Evolutionary conservation across 441 rosid genomes (phyloP).

Genomic region (Euphorbia schlechtendalii): DNA sequence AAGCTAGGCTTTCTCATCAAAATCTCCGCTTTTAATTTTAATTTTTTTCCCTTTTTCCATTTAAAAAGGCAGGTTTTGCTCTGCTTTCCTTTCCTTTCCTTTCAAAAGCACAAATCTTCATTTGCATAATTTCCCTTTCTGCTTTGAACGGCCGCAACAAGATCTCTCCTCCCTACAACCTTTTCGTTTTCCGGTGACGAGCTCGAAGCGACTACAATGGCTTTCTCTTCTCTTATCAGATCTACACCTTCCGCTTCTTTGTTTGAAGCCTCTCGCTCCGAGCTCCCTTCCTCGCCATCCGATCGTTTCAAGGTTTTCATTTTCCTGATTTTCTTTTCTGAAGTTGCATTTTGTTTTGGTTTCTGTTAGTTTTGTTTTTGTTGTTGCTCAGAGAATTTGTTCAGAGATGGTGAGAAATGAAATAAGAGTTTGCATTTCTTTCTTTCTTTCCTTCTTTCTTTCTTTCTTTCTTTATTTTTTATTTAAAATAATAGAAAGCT

Average conservation of each 20-base stretch:
- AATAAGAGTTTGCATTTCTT: no score
- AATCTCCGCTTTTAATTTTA: conserved; percentile 23
- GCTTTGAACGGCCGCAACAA: conserved; percentile 29
- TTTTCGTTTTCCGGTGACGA: conserved; percentile 20
- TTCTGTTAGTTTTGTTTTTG: background rate
- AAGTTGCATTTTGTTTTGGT: background rate
- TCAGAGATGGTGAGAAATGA: background rate
- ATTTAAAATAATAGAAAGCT: background rate
- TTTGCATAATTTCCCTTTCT: conserved; percentile 12
- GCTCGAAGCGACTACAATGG: conserved; percentile 33
- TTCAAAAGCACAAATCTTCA: background rate
- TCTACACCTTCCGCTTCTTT: conserved; percentile 42
- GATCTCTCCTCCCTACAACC: conserved; percentile 20
- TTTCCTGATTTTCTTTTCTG: background rate
- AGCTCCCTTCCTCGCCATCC: conserved; percentile 35
- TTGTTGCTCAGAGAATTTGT: background rate
- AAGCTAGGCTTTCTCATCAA: conserved; percentile 1
- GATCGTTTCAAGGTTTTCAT: conserved; percentile 44
- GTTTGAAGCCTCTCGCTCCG: conserved; percentile 24
- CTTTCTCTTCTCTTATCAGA: conserved; percentile 58
- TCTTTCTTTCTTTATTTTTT: background rate
- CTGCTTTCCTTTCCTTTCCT: background rate
- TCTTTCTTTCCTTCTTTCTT: no score
- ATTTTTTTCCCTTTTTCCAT: background rate
- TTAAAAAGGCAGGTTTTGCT: background rate